Evolutionary conservation across 2,329 filamentous ascomycete species (phyloP), one percentile per base, ranked within the genome.

Genomic region (Ophiostoma australiae): DNA sequence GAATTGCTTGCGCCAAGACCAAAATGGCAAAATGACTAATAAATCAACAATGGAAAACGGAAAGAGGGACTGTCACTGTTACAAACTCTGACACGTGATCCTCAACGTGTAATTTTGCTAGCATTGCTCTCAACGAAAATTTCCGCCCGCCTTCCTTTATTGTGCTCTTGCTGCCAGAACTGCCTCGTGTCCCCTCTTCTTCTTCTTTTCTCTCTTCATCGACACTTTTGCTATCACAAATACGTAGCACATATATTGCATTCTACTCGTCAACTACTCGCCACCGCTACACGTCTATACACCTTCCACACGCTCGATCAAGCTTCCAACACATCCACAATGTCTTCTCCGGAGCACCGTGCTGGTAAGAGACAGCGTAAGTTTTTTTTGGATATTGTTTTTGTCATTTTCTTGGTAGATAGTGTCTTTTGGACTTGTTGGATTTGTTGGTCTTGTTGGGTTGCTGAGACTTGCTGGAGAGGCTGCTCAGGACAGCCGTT

Each of bases 351-450:
- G 39, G 74, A 75, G 67, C 75, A 74, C 67, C 77, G 76, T 35
- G 74, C 75, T 72, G 76, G 76, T 52, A 78, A 78, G 72, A 75
- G 77, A 70, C 76, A 75, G 72, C 75, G 77, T 78, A 77, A 76
- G 77, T 78, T 58, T 27, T 58, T 27, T 39, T 67, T 20, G 68
- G 3, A 31, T 41, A 35, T 41, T 13, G 8, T 4, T 10, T 67
- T 44, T n/a, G 11, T 33, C 41, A 17, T 44, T 61, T 39, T 39
- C 31, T 37, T 66, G 66, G n/a, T 17, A 17, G 20, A 27, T 35
- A 17, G 39, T 68, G 23, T 3, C 11, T 55, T 17, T 65, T 61
- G 55, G 55, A 63, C 31, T 33, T 35, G 27, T 3, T 31, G 27
- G 27, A 31, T 31, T 31, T 31, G 27, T n/a, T 20, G 58, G 31